phyloP scores from a whole-genome alignment of 2,329 filamentous ascomycete genomes.

The Penicillium sp. region DNA sequence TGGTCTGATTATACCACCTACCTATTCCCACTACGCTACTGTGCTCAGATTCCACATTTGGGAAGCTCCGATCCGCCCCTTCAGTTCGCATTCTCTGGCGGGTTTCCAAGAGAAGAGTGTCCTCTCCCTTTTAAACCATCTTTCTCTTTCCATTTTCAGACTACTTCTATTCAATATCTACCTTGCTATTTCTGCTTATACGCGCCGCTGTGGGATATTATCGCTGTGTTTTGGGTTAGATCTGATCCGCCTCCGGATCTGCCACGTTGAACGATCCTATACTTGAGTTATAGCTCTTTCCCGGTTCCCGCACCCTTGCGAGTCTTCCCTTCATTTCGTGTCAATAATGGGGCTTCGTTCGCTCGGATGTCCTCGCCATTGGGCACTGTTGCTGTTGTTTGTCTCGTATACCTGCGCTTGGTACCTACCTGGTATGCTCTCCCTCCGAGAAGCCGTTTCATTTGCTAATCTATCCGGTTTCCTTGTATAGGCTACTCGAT shows the following conservation, averaged over 20 bases:
- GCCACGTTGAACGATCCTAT: slow-evolving; percentile 26
- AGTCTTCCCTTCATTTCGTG: slow-evolving; percentile 8
- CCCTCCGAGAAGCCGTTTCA: background rate
- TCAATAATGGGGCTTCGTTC: slow-evolving; percentile 23
- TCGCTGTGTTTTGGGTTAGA: background rate
- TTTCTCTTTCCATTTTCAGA: background rate
- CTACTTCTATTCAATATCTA: background rate
- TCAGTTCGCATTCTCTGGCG: background rate
- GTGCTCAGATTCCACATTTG: background rate
- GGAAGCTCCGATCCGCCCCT: background rate
- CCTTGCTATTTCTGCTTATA: background rate
- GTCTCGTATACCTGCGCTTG: slow-evolving; percentile 67
- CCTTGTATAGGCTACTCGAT: slow-evolving; percentile 73
- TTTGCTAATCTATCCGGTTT: slow-evolving; percentile 16
- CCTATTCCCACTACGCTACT: background rate
- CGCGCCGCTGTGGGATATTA: background rate
- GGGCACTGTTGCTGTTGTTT: slow-evolving; percentile 53
- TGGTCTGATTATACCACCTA: background rate
- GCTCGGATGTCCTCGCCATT: slow-evolving; percentile 24
- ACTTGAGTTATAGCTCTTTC: slow-evolving; percentile 5
- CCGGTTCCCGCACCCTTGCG: slow-evolving; percentile 18
- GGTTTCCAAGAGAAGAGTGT: background rate
- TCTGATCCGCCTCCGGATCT: slow-evolving; percentile 23
- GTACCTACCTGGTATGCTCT: slow-evolving; percentile 77
- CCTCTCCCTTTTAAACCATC: background rate